Conservation (phyloP, 192 early-diverging fungal genomes). For the Helicostylum pulchrum region DNA sequence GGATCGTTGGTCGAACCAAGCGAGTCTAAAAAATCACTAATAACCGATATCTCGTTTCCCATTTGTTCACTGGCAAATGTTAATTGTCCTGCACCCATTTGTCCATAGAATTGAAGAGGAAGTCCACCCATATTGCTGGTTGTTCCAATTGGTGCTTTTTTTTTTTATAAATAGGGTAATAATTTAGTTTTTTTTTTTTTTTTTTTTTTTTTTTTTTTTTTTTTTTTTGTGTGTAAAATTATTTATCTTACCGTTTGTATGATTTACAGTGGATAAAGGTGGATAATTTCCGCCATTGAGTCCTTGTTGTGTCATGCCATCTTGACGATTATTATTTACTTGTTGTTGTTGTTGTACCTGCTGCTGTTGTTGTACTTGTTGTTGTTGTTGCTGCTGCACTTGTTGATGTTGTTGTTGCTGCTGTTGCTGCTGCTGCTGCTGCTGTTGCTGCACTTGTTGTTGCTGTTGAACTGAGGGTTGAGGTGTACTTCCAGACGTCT, state of each 20-base stretch:
- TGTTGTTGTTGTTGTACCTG: constrained; percentile 1
- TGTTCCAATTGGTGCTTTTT: constrained; percentile 5
- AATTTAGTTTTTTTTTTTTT: neutral
- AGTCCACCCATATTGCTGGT: constrained; percentile 33
- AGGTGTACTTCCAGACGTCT: constrained; percentile 29
- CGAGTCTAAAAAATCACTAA: constrained; percentile 62
- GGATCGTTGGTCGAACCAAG: constrained; percentile 36
- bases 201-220: neutral
- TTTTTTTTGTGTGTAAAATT: neutral
- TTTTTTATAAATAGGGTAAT: no score
- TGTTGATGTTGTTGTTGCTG: constrained; percentile 13
- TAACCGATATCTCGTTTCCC: constrained; percentile 79
- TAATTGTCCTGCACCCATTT: constrained; percentile 50
- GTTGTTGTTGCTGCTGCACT: constrained; percentile 3
- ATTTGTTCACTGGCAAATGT: constrained; percentile 74
- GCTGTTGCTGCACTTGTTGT: neutral
- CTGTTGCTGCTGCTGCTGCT: neutral
- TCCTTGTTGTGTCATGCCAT: constrained; percentile 3
- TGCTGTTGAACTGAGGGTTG: neutral
- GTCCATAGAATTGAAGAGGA: constrained; percentile 34
- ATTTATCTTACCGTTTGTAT: neutral
- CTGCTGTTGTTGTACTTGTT: neutral
- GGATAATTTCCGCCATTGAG: constrained; percentile 11
- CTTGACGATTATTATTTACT: neutral
- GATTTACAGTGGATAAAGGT: neutral